These are phyloP conservation scores for Knoxdaviesia capensis DNA, from an alignment of 2,329 filamentous ascomycete species.

Conservation along the genomic window DNA sequence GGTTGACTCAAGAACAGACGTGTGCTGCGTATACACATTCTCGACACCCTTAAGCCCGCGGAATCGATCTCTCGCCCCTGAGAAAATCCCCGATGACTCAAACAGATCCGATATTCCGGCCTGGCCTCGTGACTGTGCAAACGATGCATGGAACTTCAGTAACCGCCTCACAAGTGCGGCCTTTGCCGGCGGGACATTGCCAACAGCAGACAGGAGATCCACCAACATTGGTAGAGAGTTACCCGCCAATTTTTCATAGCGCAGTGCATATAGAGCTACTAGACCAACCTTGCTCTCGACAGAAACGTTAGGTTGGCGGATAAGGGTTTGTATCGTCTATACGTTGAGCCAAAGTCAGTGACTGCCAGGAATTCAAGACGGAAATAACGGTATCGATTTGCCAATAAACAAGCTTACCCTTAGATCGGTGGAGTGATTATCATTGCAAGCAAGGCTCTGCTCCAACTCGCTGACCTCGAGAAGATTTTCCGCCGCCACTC, in stretches of 20 bases:
- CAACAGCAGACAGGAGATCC: conserved; percentile 68
- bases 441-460: conserved; percentile 90
- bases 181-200: conserved; percentile 55
- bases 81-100: conserved; percentile 78
- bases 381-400: background rate
- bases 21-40: conserved; percentile 97
- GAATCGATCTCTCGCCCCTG: conserved; percentile 68
- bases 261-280: conserved; percentile 83
- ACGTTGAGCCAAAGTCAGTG: background rate
- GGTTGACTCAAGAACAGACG: conserved; percentile 67
- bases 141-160: conserved; percentile 65
- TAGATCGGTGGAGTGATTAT: conserved; percentile 81
- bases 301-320: conserved; percentile 60
- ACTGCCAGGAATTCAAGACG: too few relatives aligned
- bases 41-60: conserved; percentile 94
- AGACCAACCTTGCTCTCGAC: conserved; percentile 71
- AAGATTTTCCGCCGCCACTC: conserved; percentile 67
- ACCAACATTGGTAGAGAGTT: conserved; percentile 70
- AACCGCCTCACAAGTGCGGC: conserved; percentile 69
- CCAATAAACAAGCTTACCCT: conserved; percentile 34
- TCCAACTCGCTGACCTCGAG: conserved; percentile 96
- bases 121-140: conserved; percentile 57
- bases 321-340: conserved; percentile 66
- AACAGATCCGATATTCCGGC: conserved; percentile 81
- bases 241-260: conserved; percentile 72